A percentile compares a stretch with the other conserved stretches of the same genome.
phyloP scores from a whole-genome alignment of 345 rosid genomes.

The Lepidium sativum region DNA sequence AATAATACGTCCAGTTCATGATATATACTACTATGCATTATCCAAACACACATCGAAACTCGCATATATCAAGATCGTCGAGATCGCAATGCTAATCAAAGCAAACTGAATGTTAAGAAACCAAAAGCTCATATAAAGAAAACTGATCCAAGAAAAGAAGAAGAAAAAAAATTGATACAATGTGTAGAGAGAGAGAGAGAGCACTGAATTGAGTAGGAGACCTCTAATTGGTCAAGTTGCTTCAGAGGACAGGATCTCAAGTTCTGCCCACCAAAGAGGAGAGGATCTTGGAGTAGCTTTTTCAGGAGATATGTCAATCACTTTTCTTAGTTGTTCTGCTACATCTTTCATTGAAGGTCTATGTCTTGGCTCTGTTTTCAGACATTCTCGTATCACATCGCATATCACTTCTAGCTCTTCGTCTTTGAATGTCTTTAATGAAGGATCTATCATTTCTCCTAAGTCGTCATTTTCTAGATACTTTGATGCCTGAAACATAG shows the following conservation, averaged over 20 bases:
- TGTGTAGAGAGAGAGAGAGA: neutral
- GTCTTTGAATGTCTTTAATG: conserved; percentile 59
- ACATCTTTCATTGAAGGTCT: conserved; percentile 67
- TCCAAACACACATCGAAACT: conserved; percentile 12
- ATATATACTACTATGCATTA: neutral
- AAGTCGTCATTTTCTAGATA: conserved; percentile 37
- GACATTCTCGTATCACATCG: conserved; percentile 55
- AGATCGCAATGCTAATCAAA: conserved; percentile 15
- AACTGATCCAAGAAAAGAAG: conserved; percentile 1
- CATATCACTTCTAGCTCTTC: conserved; percentile 65
- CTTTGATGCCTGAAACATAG: conserved; percentile 51
- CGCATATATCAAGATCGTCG: conserved; percentile 14
- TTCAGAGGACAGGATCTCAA: conserved; percentile 83
- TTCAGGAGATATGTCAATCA: conserved; percentile 55
- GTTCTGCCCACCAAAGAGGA: conserved; percentile 99
- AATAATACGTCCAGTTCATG: neutral
- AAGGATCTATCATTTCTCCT: conserved; percentile 54
- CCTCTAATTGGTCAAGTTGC: conserved; percentile 43
- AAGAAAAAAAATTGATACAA: neutral
- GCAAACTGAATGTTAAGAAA: conserved; percentile 8
- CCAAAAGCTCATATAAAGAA: conserved; percentile 17
- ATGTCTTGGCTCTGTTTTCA: conserved; percentile 39
- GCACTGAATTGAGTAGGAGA: neutral
- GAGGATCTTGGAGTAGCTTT: conserved; percentile 93
- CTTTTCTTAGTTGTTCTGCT: conserved; percentile 41